Conservation (phyloP, 352 stramenopile genomes). For the Phytophthora idaei region DNA sequence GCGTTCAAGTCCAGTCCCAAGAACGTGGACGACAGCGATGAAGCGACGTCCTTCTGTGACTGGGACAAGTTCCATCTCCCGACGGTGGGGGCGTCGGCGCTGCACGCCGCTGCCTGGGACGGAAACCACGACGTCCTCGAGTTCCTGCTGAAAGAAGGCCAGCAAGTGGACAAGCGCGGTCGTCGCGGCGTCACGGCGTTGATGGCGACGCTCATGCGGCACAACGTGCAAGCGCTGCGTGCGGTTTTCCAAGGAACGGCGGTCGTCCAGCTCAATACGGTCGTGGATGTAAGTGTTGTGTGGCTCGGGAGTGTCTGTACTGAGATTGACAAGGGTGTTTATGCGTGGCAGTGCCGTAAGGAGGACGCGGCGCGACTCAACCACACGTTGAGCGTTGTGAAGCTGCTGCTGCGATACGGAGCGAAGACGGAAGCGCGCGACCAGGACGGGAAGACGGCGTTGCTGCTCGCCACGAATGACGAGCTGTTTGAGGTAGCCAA, state of each 20-base stretch:
- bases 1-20: slow-evolving; percentile 23
- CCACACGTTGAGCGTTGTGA: slow-evolving; percentile 35
- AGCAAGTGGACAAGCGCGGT: slow-evolving; percentile 33
- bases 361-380: slow-evolving; percentile 35
- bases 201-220: slow-evolving; percentile 40
- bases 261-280: slow-evolving; percentile 37
- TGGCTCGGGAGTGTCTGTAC: not conserved
- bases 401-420: slow-evolving; percentile 34
- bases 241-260: slow-evolving; percentile 38
- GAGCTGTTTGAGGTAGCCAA: slow-evolving; percentile 36
- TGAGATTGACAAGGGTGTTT: slow-evolving; percentile 1
- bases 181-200: slow-evolving; percentile 35
- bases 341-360: slow-evolving; percentile 30
- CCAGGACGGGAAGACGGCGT: slow-evolving; percentile 38
- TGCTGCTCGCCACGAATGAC: slow-evolving; percentile 42
- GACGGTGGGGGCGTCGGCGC: slow-evolving; percentile 41
- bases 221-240: slow-evolving; percentile 46
- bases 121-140: slow-evolving; percentile 32
- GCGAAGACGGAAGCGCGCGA: slow-evolving; percentile 31
- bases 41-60: slow-evolving; percentile 39
- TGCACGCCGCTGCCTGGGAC: slow-evolving; percentile 43
- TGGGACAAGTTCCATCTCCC: slow-evolving; percentile 43
- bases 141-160: slow-evolving; percentile 34
- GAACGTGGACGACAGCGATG: slow-evolving; percentile 18
- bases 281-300: slow-evolving; percentile 34